Conservation (phyloP, 352 stramenopile genomes). For the Phytophthora pisi region DNA sequence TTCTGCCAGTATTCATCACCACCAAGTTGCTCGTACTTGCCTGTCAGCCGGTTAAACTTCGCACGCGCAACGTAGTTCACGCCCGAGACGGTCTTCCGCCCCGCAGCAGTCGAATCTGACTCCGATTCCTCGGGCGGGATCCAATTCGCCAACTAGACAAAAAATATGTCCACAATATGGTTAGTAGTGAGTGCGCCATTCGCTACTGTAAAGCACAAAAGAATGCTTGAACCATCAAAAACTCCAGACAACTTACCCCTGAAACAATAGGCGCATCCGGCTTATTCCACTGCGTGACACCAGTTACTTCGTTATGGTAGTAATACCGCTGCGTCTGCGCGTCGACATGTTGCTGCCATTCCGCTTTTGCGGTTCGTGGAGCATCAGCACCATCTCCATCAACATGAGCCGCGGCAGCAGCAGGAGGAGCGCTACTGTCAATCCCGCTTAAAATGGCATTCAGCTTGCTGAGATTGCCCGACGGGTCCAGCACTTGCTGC, state of each 20-base stretch:
- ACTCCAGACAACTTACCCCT: slow-evolving; percentile 48
- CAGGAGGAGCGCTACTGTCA: slow-evolving; percentile 29
- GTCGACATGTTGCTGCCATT: slow-evolving; percentile 90
- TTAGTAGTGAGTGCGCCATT: slow-evolving; percentile 4
- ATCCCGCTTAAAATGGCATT: slow-evolving; percentile 78
- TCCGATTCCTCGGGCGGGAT: slow-evolving; percentile 61
- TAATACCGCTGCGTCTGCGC: slow-evolving; percentile 81
- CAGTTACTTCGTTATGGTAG: slow-evolving; percentile 84
- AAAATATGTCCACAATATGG: slow-evolving; percentile 2
- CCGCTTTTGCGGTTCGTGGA: slow-evolving; percentile 34
- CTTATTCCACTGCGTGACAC: slow-evolving; percentile 80
- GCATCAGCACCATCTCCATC: slow-evolving; percentile 8
- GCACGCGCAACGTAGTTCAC: slow-evolving; percentile 71
- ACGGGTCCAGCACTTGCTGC: slow-evolving; percentile 70
- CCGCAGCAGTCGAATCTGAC: slow-evolving; percentile 17
- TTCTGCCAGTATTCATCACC: slow-evolving; percentile 73
- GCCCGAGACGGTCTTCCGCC: slow-evolving; percentile 53
- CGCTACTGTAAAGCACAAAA: neutral
- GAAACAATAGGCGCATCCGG: slow-evolving; percentile 72
- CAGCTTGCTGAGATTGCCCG: slow-evolving; percentile 70
- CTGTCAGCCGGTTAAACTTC: slow-evolving; percentile 83
- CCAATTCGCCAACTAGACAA: slow-evolving; percentile 75
- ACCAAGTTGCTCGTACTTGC: slow-evolving; percentile 73
- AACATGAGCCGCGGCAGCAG: neutral
- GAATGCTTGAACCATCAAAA: neutral